A percentile compares a stretch with the other conserved stretches of the same genome.
These are phyloP conservation scores for Phytopythium mirpurense DNA, from an alignment of 352 stramenopile species.

Conservation along the genomic window DNA sequence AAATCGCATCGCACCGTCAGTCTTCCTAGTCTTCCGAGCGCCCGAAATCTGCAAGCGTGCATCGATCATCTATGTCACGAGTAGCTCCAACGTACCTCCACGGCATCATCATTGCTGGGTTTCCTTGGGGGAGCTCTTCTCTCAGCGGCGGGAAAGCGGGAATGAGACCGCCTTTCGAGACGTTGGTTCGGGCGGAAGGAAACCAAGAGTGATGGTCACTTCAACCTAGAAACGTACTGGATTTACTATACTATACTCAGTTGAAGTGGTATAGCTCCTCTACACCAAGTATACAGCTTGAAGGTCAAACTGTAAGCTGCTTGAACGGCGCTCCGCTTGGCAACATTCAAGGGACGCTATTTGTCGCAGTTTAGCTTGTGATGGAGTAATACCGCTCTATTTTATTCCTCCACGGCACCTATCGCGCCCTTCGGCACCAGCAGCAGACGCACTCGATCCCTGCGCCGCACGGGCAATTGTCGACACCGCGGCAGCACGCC, in stretches of 20 bases:
- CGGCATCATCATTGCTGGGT: not conserved
- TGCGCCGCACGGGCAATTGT: not conserved
- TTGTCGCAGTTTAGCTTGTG: no score
- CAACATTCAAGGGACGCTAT: no score
- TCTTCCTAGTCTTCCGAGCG: not conserved
- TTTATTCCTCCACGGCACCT: constrained; percentile 1
- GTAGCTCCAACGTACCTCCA: no score
- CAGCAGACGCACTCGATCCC: not conserved
- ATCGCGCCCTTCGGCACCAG: not conserved
- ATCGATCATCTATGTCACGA: no score
- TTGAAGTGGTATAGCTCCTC: no score
- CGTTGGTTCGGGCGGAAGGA: not conserved
- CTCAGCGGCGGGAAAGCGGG: not conserved
- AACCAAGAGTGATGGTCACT: not conserved
- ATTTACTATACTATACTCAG: not conserved
- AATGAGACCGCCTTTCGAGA: not conserved
- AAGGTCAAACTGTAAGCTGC: not conserved
- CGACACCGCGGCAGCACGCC: not conserved
- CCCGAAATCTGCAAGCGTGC: not conserved
- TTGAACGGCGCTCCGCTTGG: no score
- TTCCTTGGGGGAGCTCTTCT: not conserved
- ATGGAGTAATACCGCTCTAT: constrained; percentile 4
- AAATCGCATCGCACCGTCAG: not conserved
- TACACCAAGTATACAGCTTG: constrained; percentile 12
- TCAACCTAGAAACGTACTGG: not conserved